These are phyloP conservation scores for Thyridium curvatum DNA, from an alignment of 2,329 filamentous ascomycete species.

Conservation along the genomic window DNA sequence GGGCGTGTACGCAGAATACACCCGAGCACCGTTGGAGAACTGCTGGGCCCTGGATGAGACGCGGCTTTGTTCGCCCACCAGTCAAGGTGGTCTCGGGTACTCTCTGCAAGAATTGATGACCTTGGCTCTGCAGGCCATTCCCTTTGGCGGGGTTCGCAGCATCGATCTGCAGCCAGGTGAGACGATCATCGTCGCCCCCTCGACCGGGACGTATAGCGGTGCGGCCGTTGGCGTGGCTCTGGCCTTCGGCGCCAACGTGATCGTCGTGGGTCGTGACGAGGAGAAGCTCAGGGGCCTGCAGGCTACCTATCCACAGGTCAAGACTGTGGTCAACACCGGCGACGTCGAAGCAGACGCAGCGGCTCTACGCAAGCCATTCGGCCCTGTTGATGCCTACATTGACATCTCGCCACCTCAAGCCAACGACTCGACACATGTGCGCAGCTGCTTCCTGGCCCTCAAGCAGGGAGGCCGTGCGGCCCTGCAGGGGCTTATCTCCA, in stretches of 20 bases:
- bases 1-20: slow-evolving; percentile 24
- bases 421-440: slow-evolving; percentile 30
- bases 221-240: slow-evolving; percentile 35
- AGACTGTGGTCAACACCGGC: slow-evolving; percentile 33
- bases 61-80: slow-evolving; percentile 13
- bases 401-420: slow-evolving; percentile 38
- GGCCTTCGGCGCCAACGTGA: slow-evolving; percentile 41
- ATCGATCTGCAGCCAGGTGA: slow-evolving; percentile 37
- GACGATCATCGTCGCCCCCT: slow-evolving; percentile 36
- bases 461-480: slow-evolving; percentile 25
- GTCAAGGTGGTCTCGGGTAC: slow-evolving; percentile 27
- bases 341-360: slow-evolving; percentile 28
- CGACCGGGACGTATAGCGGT: slow-evolving; percentile 39
- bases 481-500: slow-evolving; percentile 21
- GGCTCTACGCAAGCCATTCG: slow-evolving; percentile 13
- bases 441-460: slow-evolving; percentile 24
- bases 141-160: slow-evolving; percentile 37
- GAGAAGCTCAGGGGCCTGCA: slow-evolving; percentile 25
- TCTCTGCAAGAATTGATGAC: slow-evolving; percentile 27
- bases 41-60: slow-evolving; percentile 22
- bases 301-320: slow-evolving; percentile 17
- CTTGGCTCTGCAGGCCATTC: slow-evolving; percentile 27
- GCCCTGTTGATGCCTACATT: slow-evolving; percentile 32
- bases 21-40: slow-evolving; percentile 27
- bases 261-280: slow-evolving; percentile 41